Percentiles rank a stretch among this genome's conserved stretches.
Evolutionary conservation across 2,329 filamentous ascomycete genomes (phyloP).

Genomic region (Sodiomyces alkalinus): DNA sequence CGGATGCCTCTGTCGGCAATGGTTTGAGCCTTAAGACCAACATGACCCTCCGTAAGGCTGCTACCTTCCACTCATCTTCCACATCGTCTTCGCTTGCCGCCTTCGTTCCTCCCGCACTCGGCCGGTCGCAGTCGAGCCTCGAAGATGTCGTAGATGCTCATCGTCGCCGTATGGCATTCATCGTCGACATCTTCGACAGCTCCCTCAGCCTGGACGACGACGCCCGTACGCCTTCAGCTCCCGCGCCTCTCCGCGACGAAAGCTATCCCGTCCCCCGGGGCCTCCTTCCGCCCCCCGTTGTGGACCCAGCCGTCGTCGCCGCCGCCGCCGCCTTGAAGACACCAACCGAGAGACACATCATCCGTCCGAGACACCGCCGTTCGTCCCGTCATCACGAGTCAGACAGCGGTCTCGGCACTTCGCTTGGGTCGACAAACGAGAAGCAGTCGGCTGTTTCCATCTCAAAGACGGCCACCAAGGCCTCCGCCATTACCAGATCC

Average conservation of each 20-base stretch:
- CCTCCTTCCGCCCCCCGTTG: conserved; percentile 40
- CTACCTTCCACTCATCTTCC: conserved; percentile 44
- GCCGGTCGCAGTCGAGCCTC: conserved; percentile 53
- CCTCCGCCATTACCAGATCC: conserved; percentile 47
- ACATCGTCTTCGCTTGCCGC: conserved; percentile 19
- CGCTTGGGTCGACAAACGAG: conserved; percentile 48
- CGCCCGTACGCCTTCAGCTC: conserved; percentile 14
- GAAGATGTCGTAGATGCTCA: conserved; percentile 59
- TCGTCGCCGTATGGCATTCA: conserved; percentile 51
- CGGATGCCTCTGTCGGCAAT: conserved; percentile 20
- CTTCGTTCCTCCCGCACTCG: conserved; percentile 38
- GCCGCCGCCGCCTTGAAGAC: conserved; percentile 20
- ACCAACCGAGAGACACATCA: conserved; percentile 29
- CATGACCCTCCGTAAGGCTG: conserved; percentile 52
- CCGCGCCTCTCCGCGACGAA: conserved; percentile 33
- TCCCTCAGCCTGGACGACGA: conserved; percentile 24
- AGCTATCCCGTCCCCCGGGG: conserved; percentile 44
- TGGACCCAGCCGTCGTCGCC: conserved; percentile 31
- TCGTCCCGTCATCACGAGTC: conserved; percentile 54
- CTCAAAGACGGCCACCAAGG: conserved; percentile 23
- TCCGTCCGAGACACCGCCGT: conserved; percentile 40
- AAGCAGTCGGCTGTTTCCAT: conserved; percentile 27
- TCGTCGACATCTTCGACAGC: conserved; percentile 50
- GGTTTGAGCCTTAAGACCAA: conserved; percentile 35
- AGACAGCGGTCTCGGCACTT: conserved; percentile 80